Percentiles rank a stretch among this genome's conserved stretches.
Evolutionary conservation across 1,284 basidiomycete genomes (phyloP).

Genomic region (Neolentinus lepideus): DNA sequence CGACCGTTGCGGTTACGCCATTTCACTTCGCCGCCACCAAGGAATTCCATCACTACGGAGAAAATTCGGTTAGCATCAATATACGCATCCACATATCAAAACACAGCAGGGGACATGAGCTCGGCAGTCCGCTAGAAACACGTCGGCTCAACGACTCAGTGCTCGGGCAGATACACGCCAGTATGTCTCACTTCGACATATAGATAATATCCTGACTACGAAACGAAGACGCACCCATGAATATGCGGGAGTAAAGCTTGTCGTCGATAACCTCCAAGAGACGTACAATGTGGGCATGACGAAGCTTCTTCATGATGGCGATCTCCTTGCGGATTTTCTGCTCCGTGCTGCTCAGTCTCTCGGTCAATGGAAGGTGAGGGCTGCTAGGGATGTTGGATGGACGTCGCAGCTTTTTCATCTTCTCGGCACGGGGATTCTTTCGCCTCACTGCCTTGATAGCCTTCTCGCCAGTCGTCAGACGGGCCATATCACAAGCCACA

Average conservation of each 20-base stretch:
- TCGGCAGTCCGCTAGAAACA: not conserved
- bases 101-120: constrained; percentile 2
- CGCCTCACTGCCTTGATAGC: constrained; percentile 81
- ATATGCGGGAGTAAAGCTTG: constrained; percentile 82
- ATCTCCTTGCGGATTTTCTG: constrained; percentile 86
- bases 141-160: not conserved
- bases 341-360: constrained; percentile 65
- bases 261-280: constrained; percentile 97
- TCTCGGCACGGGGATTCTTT: constrained; percentile 44
- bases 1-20: constrained; percentile 66
- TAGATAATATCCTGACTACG: constrained; percentile 5
- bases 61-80: constrained; percentile 2
- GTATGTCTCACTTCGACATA: constrained; percentile 8
- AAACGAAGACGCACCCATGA: constrained; percentile 67
- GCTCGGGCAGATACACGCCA: not conserved
- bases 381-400: constrained; percentile 37
- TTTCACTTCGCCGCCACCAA: constrained; percentile 89
- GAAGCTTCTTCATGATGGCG: constrained; percentile 96
- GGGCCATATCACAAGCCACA: constrained; percentile 1
- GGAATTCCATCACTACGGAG: constrained; percentile 85
- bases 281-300: constrained; percentile 88
- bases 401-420: constrained; percentile 53
- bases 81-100: not conserved
- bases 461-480: constrained; percentile 28
- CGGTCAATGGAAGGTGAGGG: constrained; percentile 45